phyloP scores from a whole-genome alignment of 495 filamentous ascomycete species.

The Penicillium cinerascens region DNA sequence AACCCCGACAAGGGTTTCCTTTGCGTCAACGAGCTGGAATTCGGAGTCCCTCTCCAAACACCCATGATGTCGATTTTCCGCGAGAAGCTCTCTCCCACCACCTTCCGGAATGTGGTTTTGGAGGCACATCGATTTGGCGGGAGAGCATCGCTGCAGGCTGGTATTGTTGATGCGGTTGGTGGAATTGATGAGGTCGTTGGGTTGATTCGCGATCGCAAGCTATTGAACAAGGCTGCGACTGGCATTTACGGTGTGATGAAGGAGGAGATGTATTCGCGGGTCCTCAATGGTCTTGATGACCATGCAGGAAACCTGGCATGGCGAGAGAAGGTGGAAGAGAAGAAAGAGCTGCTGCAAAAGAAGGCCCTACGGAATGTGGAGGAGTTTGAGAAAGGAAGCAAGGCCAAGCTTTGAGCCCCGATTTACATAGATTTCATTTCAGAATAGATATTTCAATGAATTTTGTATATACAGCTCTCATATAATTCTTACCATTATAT shows the following conservation, averaged over 20 bases:
- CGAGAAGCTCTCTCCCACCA: slow-evolving; percentile 52
- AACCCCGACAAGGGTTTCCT: slow-evolving; percentile 64
- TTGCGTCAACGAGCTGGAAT: slow-evolving; percentile 76
- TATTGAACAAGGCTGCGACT: slow-evolving; percentile 56
- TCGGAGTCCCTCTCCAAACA: slow-evolving; percentile 66
- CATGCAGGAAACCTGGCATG: slow-evolving; percentile 44
- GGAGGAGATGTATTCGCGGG: slow-evolving; percentile 67
- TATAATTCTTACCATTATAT: neutral
- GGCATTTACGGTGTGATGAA: slow-evolving; percentile 67
- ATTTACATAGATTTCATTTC: neutral
- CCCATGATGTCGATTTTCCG: slow-evolving; percentile 74
- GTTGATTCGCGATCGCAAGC: slow-evolving; percentile 51
- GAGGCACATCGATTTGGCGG: slow-evolving; percentile 65
- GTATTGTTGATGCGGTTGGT: slow-evolving; percentile 66
- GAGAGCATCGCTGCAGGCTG: slow-evolving; percentile 54
- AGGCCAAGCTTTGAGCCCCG: slow-evolving; percentile 43
- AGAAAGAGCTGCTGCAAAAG: slow-evolving; percentile 23
- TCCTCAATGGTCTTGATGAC: slow-evolving; percentile 49
- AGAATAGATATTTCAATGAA: neutral
- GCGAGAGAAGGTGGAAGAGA: slow-evolving; percentile 35
- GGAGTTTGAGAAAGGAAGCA: slow-evolving; percentile 41
- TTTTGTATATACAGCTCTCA: neutral
- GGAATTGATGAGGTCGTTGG: slow-evolving; percentile 55
- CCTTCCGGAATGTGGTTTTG: slow-evolving; percentile 62
- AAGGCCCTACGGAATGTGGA: slow-evolving; percentile 26